Evolutionary conservation across 2,329 filamentous ascomycete species (phyloP).

Genomic region (Cladosporium colombiae): DNA sequence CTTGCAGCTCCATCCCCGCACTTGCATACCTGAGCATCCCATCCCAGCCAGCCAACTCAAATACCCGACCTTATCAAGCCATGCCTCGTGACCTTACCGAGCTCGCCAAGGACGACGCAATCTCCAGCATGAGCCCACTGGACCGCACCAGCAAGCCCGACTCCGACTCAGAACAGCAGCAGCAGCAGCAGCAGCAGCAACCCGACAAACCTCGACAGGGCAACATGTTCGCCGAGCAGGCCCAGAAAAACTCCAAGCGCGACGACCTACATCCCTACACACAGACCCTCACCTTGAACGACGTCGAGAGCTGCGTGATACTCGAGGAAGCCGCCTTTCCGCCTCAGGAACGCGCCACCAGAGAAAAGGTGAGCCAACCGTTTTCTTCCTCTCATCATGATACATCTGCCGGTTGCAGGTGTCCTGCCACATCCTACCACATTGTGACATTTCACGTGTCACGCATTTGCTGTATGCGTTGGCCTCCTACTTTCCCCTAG

Average conservation of each 20-base stretch:
- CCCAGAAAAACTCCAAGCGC: slow-evolving; percentile 31
- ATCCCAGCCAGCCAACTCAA: neutral
- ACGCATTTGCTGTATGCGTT: slow-evolving; percentile 33
- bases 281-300: slow-evolving; percentile 68
- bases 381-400: neutral
- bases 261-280: slow-evolving; percentile 70
- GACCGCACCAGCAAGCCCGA: slow-evolving; percentile 21
- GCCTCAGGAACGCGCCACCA: slow-evolving; percentile 56
- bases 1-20: slow-evolving; percentile 5
- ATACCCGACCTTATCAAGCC: neutral
- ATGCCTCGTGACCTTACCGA: slow-evolving; percentile 47
- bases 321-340: slow-evolving; percentile 62
- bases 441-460: slow-evolving; percentile 29
- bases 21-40: neutral
- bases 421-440: slow-evolving; percentile 4
- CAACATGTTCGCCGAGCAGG: slow-evolving; percentile 15
- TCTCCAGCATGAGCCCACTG: slow-evolving; percentile 20
- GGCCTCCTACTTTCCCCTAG: slow-evolving; percentile 21
- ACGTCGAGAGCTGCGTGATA: slow-evolving; percentile 62
- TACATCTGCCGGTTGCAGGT: neutral
- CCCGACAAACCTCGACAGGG: neutral
- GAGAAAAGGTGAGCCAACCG: slow-evolving; percentile 57
- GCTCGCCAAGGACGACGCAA: slow-evolving; percentile 35
- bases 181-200: slow-evolving; percentile 1
- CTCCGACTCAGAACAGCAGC: neutral